Evolutionary conservation across 345 rosid genomes (phyloP).

Genomic region (Euphorbia lathyris): DNA sequence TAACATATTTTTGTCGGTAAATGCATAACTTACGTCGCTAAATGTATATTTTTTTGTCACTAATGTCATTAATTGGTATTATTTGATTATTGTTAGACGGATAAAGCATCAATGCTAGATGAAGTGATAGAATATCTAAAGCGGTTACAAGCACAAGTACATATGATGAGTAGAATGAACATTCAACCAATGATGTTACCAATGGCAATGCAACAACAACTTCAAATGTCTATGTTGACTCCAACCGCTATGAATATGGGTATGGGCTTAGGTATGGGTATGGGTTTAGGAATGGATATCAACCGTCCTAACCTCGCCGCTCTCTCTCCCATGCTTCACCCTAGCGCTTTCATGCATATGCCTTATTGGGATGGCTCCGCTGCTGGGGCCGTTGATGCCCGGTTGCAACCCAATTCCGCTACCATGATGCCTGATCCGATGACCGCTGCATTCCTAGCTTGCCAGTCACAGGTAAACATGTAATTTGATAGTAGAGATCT

Average conservation of each 20-base stretch:
- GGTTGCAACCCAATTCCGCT: constrained; percentile 37
- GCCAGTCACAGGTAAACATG: constrained; percentile 57
- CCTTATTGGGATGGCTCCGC: constrained; percentile 58
- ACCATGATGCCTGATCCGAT: constrained; percentile 51
- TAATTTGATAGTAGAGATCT: too few relatives aligned
- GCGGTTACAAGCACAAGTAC: constrained; percentile 83
- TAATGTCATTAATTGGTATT: not conserved
- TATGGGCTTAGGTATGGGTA: constrained; percentile 55
- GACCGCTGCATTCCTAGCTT: constrained; percentile 62
- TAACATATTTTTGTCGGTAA: too few relatives aligned
- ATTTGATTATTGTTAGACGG: constrained; percentile 44
- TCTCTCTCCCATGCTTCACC: constrained; percentile 44
- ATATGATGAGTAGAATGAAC: constrained; percentile 76
- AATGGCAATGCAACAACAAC: constrained; percentile 78
- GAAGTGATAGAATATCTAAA: constrained; percentile 95
- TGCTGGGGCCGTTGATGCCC: constrained; percentile 27
- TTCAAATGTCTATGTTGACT: constrained; percentile 83
- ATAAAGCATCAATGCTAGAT: constrained; percentile 95
- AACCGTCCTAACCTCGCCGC: constrained; percentile 45
- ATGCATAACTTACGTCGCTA: too few relatives aligned
- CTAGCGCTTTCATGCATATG: constrained; percentile 58
- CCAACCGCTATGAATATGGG: constrained; percentile 57
- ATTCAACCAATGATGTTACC: constrained; percentile 77
- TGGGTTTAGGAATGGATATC: constrained; percentile 59
- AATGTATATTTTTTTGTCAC: too few relatives aligned